These are phyloP conservation scores for Neurospora sp. DNA, from an alignment of 2,329 filamentous ascomycete species.

Conservation along the genomic window DNA sequence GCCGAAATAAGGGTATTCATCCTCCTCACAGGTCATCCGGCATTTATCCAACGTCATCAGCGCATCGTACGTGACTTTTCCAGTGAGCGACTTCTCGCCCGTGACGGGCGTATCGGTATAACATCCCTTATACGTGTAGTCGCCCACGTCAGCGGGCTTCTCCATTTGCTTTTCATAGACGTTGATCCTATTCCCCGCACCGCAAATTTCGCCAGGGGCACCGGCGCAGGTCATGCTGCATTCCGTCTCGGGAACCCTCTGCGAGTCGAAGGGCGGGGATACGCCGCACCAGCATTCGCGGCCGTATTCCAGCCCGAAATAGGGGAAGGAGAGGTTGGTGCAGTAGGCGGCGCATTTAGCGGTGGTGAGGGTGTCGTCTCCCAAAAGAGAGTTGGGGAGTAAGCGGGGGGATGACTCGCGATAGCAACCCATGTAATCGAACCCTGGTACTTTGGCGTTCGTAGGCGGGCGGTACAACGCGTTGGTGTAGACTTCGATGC, in stretches of 20 bases:
- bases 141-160: conserved; percentile 10
- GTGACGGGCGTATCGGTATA: conserved; percentile 8
- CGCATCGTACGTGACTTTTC: conserved; percentile 11
- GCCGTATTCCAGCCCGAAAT: conserved; percentile 30
- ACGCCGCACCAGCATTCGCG: conserved; percentile 33
- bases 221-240: conserved; percentile 19
- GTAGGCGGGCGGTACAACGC: conserved; percentile 12
- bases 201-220: conserved; percentile 17
- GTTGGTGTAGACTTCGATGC: conserved; percentile 18
- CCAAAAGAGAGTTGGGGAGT: conserved; percentile 13
- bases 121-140: conserved; percentile 13
- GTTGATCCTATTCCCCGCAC: conserved; percentile 16
- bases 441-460: conserved; percentile 2
- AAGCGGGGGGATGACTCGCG: conserved; percentile 8
- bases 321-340: conserved; percentile 19
- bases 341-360: conserved; percentile 21
- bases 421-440: conserved; percentile 15
- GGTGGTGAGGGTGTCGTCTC: conserved; percentile 20
- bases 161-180: conserved; percentile 15
- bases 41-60: conserved; percentile 30
- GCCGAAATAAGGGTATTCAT: conserved; percentile 27
- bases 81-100: conserved; percentile 6
- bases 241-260: conserved; percentile 8
- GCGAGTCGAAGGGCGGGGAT: conserved; percentile 10
- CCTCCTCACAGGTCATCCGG: conserved; percentile 17